Evolutionary conservation across 208 protist genomes (phyloP).

Genomic region (Crithidia mellificae): DNA sequence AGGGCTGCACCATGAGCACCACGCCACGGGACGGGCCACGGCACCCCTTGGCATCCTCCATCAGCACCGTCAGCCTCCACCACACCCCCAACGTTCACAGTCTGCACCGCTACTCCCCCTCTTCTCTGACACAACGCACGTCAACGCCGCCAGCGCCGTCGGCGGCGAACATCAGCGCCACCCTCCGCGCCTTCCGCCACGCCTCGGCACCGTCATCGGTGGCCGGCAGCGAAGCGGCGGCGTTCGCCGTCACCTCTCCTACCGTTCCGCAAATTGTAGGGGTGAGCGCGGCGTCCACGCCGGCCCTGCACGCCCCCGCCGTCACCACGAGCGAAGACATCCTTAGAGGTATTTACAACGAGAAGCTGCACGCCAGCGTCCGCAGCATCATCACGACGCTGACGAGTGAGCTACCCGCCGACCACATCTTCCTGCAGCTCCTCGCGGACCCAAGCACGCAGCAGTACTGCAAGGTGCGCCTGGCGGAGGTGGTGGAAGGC

Average conservation of each 20-base stretch:
- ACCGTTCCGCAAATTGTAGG: no score
- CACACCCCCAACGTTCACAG: background rate
- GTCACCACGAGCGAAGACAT: conserved; percentile 32
- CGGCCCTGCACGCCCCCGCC: no score
- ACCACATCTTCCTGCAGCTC: conserved; percentile 83
- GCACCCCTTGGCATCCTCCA: background rate
- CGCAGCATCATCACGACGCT: conserved; percentile 61
- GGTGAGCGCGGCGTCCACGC: no score
- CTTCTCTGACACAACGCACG: background rate
- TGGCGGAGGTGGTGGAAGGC: conserved; percentile 79
- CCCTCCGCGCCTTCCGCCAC: conserved; percentile 9
- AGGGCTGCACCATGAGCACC: no score
- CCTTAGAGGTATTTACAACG: conserved; percentile 60
- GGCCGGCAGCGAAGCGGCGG: background rate
- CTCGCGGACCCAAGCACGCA: conserved; percentile 60
- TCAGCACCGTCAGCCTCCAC: no score
- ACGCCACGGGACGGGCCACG: conserved; percentile 4
- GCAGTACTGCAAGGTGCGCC: conserved; percentile 72
- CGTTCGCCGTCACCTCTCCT: background rate
- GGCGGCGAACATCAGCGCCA: conserved; percentile 1
- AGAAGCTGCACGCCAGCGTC: conserved; percentile 70
- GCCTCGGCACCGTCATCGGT: conserved; percentile 3
- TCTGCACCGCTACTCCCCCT: no score
- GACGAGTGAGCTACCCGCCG: conserved; percentile 55
- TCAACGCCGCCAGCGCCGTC: conserved; percentile 7